Evolutionary conservation across 805 yeast species (phyloP).

Genomic region (Zygotorulaspora danielsina): DNA sequence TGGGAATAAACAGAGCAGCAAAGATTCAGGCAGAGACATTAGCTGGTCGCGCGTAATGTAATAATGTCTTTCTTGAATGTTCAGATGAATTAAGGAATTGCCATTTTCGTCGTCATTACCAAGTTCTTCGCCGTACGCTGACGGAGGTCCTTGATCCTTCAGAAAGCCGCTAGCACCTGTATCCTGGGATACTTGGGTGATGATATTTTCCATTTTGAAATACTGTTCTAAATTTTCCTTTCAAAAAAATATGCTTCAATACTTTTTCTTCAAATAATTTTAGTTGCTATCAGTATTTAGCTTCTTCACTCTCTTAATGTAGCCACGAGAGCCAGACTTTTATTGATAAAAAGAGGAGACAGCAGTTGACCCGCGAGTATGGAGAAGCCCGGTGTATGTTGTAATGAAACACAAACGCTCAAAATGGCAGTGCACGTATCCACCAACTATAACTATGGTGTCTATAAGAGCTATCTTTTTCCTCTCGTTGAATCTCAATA

Average conservation of each 20-base stretch:
- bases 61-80: slow-evolving; percentile 70
- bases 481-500: no score
- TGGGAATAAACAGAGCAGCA: slow-evolving; percentile 80
- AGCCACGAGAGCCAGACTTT: not conserved
- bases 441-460: not conserved
- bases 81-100: slow-evolving; percentile 66
- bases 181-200: slow-evolving; percentile 67
- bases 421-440: not conserved
- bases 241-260: not conserved
- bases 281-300: not conserved
- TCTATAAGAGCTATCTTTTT: not conserved
- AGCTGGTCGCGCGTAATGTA: slow-evolving; percentile 82
- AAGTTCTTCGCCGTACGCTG: slow-evolving; percentile 9
- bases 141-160: slow-evolving; percentile 30
- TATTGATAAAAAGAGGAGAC: not conserved
- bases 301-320: not conserved
- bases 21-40: slow-evolving; percentile 87
- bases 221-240: not conserved
- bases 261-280: no score
- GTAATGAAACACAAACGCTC: not conserved
- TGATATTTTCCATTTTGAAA: slow-evolving; percentile 39
- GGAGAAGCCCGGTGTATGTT: not conserved
- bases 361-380: not conserved
- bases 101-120: slow-evolving; percentile 36
- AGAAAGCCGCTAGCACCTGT: slow-evolving; percentile 14